Base-by-base conservation (phyloP, 169 alveolate species). In the Plasmodium knowlesi region DNA sequence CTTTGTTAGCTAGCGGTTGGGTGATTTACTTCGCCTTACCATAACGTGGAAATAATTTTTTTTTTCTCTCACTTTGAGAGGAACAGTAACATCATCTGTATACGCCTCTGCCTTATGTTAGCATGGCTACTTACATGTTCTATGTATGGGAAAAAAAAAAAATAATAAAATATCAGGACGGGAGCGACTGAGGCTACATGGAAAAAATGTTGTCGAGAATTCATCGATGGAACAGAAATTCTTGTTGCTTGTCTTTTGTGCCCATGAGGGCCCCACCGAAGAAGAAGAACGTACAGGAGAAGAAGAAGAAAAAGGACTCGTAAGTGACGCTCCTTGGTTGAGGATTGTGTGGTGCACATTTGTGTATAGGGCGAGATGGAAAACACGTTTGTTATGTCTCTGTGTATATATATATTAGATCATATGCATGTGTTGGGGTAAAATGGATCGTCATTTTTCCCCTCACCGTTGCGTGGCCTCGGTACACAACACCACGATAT, bases 191-290 rank as follows among this genome's bases (percentile, higher is more conserved):
- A 53, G 39, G 43, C 19, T 53, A 19, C 39, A 30, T 25, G 43
- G 41, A 54, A 54, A 82, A 78, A 79, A 88, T 88, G 94, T 22
- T 88, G 37, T 88, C 94, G 50, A 76, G 94, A 79, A 41, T 79
- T 37, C 74, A 16, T 9, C 74, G 71, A 34, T 88, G 84, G 94
- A 80, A 57, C 61, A 70, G 89, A 78, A 61, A 78, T 79, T 88
- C 84, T 14, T 78, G 94, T 30, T 34, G 78, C 28, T 32, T 88
- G 88, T 50, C 85, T 78, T 88, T 88, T 79, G 71, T 88, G 22
- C 94, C 94, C n/a, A 88, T 88, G 94, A 88, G 94, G 32, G 94
- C 94, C 14, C 94, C 94, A 3, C 12, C 74, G 30, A 88, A 88
- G 72, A 88, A 88, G 54, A 88, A 88, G 57, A 88, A 61, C 72